Evolutionary conservation across 345 rosid species (phyloP).

Genomic region (Melaleuca quinquenervia): DNA sequence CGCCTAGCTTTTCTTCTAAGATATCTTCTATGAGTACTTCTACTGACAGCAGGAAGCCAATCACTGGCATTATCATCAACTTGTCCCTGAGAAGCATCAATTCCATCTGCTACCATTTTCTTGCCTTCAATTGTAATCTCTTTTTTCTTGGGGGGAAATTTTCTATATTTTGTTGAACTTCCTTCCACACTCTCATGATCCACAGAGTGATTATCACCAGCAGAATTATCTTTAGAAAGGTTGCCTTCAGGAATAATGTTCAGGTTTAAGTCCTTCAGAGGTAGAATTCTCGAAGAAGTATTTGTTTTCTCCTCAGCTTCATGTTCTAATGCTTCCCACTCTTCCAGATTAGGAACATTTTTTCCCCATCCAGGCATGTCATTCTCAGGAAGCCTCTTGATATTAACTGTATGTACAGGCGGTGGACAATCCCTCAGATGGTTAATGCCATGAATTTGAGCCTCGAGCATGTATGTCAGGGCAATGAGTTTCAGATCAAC

Average conservation of each 20-base stretch:
- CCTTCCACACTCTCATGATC: constrained; percentile 29
- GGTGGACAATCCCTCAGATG: constrained; percentile 73
- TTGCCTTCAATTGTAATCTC: constrained; percentile 68
- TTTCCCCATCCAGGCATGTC: constrained; percentile 94
- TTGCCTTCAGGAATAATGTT: constrained; percentile 28
- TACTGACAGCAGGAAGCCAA: constrained; percentile 91
- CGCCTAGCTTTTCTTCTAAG: constrained; percentile 70
- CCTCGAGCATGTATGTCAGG: constrained; percentile 66
- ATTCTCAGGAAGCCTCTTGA: constrained; percentile 79
- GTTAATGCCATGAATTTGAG: constrained; percentile 68
- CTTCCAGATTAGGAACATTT: constrained; percentile 82
- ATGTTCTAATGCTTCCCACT: constrained; percentile 81
- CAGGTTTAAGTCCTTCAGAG: constrained; percentile 62
- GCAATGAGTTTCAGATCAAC: constrained; percentile 88
- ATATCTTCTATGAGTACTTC: constrained; percentile 76
- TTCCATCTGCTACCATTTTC: constrained; percentile 76
- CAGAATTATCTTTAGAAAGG: constrained; percentile 30
- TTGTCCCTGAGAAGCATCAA: constrained; percentile 84
- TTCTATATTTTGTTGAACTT: constrained; percentile 28
- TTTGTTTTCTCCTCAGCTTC: constrained; percentile 35
- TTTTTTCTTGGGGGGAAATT: constrained; percentile 43
- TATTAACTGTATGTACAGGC: constrained; percentile 60
- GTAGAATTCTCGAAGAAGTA: constrained; percentile 56
- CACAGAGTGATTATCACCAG: constrained; percentile 30
- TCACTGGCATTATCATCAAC: constrained; percentile 51